Conservation (phyloP, 768 basidiomycete genomes). For the Leucosporidium yakuticum region DNA sequence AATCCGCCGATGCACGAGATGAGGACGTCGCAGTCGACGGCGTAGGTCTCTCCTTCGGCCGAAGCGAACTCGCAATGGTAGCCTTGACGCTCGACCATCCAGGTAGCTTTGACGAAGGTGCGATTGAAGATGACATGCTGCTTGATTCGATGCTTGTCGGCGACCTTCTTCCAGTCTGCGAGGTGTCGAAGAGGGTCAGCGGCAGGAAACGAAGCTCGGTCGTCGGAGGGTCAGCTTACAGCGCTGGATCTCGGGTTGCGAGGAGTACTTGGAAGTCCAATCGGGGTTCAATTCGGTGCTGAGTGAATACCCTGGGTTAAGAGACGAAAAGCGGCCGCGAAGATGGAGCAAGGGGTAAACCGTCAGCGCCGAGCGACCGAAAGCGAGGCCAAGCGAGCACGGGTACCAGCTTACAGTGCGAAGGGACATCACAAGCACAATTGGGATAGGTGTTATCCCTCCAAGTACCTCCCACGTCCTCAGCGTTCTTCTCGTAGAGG, state of each 20-base stretch:
- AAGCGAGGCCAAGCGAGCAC: no score
- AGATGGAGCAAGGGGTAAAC: no score
- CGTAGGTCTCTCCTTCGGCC: conserved; percentile 5
- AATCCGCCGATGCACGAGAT: conserved; percentile 19
- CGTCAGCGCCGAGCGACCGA: no score
- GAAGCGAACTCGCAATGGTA: conserved; percentile 6
- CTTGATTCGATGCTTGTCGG: conserved; percentile 18
- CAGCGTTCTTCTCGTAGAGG: neutral
- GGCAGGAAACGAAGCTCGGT: neutral
- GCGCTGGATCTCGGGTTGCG: neutral
- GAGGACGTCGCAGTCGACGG: conserved; percentile 15
- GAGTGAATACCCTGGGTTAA: conserved; percentile 1
- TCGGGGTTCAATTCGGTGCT: neutral
- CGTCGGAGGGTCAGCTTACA: neutral
- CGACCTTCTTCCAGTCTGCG: conserved; percentile 2
- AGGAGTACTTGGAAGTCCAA: neutral
- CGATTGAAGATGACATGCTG: conserved; percentile 10
- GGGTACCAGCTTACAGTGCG: neutral
- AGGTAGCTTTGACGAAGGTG: conserved; percentile 15
- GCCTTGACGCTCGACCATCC: neutral
- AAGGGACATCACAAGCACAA: neutral
- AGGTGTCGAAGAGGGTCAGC: neutral
- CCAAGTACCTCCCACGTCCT: conserved; percentile 2
- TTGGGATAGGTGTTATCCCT: neutral
- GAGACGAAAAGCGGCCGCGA: no score